Conservation (phyloP, 306 rosid genomes). For the Pachyrhizus erosus region DNA sequence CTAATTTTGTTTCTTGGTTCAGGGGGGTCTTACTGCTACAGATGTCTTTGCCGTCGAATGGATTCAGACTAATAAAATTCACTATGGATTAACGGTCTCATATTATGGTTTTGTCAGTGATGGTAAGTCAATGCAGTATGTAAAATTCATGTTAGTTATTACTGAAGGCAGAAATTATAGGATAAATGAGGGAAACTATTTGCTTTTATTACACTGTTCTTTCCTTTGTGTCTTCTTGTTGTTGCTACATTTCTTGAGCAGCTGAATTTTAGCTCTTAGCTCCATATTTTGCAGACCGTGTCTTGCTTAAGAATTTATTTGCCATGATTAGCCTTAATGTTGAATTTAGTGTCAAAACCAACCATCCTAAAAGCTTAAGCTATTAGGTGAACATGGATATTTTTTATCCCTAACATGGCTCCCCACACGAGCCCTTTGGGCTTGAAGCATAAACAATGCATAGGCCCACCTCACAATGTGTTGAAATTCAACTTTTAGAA, state of each 20-base stretch:
- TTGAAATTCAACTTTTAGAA: conserved; percentile 26
- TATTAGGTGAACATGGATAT: conserved; percentile 10
- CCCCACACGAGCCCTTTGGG: neutral
- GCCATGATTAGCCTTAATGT: conserved; percentile 13
- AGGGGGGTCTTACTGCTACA: conserved; percentile 99
- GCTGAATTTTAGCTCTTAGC: conserved; percentile 18
- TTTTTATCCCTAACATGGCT: neutral
- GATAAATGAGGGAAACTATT: conserved; percentile 12
- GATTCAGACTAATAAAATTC: conserved; percentile 84
- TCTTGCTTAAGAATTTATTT: conserved; percentile 3
- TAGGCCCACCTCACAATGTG: conserved; percentile 9
- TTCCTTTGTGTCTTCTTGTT: neutral
- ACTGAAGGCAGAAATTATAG: conserved; percentile 18
- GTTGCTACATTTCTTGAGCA: conserved; percentile 17
- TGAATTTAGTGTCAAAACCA: conserved; percentile 19
- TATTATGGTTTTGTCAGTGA: conserved; percentile 96
- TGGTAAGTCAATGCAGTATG: conserved; percentile 64
- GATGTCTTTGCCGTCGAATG: conserved; percentile 98
- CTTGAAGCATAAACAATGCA: neutral
- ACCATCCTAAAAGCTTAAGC: conserved; percentile 15
- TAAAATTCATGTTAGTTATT: conserved; percentile 1
- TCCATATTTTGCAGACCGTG: conserved; percentile 26
- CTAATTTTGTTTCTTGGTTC: conserved; percentile 54
- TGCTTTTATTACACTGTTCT: conserved; percentile 3
- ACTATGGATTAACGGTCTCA: conserved; percentile 95